Evolutionary conservation across 192 early-diverging fungal species (phyloP).

Genomic region (Entomortierella parvispora): DNA sequence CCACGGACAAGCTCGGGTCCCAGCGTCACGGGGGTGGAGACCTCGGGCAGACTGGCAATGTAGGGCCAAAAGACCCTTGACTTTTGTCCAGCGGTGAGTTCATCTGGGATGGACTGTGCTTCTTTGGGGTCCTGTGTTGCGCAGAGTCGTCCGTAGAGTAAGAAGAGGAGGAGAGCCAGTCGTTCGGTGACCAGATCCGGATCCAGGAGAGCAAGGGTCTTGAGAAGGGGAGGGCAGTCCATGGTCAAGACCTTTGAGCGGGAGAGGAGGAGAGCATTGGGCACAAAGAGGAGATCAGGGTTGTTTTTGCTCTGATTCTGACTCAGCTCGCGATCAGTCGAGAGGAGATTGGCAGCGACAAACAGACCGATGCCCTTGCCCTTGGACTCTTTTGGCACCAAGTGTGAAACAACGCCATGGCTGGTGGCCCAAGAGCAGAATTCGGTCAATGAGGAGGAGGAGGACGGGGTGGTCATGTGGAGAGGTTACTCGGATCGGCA

Average conservation of each 20-base stretch:
- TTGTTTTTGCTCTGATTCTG: background rate
- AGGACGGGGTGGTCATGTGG: background rate
- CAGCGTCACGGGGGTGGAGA: conserved; percentile 52
- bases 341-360: background rate
- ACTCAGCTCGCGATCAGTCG: background rate
- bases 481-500: too few species aligned
- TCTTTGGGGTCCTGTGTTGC: background rate
- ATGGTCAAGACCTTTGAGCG: conserved; percentile 9
- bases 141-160: conserved; percentile 48
- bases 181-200: conserved; percentile 34
- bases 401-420: conserved; percentile 1
- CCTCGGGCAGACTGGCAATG: conserved; percentile 64
- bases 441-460: background rate
- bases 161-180: conserved; percentile 51
- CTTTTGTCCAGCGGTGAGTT: too few species aligned
- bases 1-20: conserved; percentile 28
- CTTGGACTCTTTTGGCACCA: conserved; percentile 12
- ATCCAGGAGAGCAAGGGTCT: conserved; percentile 10
- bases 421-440: conserved; percentile 22
- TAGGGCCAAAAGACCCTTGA: conserved; percentile 68
- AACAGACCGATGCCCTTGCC: conserved; percentile 46
- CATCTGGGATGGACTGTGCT: background rate
- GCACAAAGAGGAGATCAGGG: conserved; percentile 26
- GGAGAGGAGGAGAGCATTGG: conserved; percentile 10
- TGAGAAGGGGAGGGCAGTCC: background rate